These are phyloP conservation scores for Ogataea hybrid DNA, from an alignment of 1,139 yeast species.

Conservation along the genomic window DNA sequence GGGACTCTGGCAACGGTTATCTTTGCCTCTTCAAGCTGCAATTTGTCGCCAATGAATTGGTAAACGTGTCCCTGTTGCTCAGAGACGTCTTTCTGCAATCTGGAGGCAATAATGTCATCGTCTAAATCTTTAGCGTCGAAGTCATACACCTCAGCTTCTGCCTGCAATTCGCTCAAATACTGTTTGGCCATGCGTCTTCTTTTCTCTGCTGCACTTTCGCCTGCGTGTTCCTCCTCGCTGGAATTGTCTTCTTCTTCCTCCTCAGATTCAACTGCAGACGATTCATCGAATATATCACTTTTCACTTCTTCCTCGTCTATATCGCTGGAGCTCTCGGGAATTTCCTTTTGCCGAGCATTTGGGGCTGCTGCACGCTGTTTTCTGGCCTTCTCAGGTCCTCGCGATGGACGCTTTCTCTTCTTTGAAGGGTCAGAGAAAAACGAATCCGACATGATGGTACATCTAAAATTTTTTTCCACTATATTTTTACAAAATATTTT, in stretches of 20 bases:
- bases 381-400: slow-evolving; percentile 16
- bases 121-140: slow-evolving; percentile 94
- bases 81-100: slow-evolving; percentile 87
- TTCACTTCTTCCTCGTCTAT: slow-evolving; percentile 44
- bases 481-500: slow-evolving; percentile 5
- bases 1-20: slow-evolving; percentile 53
- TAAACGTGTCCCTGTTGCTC: slow-evolving; percentile 83
- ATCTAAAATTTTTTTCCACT: slow-evolving; percentile 8
- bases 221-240: slow-evolving; percentile 67
- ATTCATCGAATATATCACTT: slow-evolving; percentile 38
- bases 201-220: slow-evolving; percentile 88
- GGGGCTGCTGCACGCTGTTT: slow-evolving; percentile 20
- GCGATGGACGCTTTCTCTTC: slow-evolving; percentile 41
- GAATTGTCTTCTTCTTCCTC: slow-evolving; percentile 45
- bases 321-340: slow-evolving; percentile 23
- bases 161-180: slow-evolving; percentile 75
- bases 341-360: background rate
- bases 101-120: slow-evolving; percentile 73
- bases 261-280: slow-evolving; percentile 31
- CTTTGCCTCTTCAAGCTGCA: slow-evolving; percentile 44
- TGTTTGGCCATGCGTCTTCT: slow-evolving; percentile 93
- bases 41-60: slow-evolving; percentile 54
- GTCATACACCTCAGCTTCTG: slow-evolving; percentile 52
- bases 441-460: slow-evolving; percentile 42
- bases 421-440: slow-evolving; percentile 60